Evolutionary conservation across 352 stramenopile genomes (phyloP), one percentile per base, ranked within the genome.

Genomic region (Phytophthora melonis): DNA sequence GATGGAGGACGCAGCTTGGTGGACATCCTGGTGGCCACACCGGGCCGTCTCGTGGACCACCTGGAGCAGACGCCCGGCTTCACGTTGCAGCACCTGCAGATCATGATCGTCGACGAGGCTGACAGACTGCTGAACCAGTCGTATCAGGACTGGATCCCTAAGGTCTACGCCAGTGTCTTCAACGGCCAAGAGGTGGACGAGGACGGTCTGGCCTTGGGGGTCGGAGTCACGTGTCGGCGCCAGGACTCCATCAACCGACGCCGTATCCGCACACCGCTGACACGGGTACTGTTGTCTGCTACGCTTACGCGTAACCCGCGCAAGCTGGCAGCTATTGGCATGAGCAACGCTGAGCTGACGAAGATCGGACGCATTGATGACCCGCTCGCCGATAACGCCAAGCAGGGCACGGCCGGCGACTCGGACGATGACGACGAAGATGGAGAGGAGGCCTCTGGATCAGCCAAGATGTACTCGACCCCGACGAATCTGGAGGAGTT

Each of bases 1-100:
- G 68, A 89, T 47, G 90, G 90, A 39, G 88, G 90, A 10, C 71
- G 75, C 36, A 98, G 89, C 72, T 83, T 94, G 21, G 90, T 99
- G 21, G 97, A 99, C 80, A 98, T 99, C 63, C 72, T 99, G 36
- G 95, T 99, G 23, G 93, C 93, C n/a, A 99, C 98, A 21, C 97
- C 97, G 1, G 98, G 98, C 25, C 89, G 97, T 58, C 87, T 99
- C 14, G 90, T 99, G 25, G 97, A 99, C 77, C 97, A 99, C 80
- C 74, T 99, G 30, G 92, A 99, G 72, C 90, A 97, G 69, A 99
- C 98, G 19, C 93, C 90, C n/a, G 97, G 97, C 41, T 99, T 99
- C 69, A 99, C 96, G 57, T 79, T 99, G 64, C 94, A 99, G 71
- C 97, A 99, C 76, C 79, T 99, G 57, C 84, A 96, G 75, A 98